Evolutionary conservation across 768 basidiomycete genomes (phyloP).

Genomic region (Mycena alexandri): DNA sequence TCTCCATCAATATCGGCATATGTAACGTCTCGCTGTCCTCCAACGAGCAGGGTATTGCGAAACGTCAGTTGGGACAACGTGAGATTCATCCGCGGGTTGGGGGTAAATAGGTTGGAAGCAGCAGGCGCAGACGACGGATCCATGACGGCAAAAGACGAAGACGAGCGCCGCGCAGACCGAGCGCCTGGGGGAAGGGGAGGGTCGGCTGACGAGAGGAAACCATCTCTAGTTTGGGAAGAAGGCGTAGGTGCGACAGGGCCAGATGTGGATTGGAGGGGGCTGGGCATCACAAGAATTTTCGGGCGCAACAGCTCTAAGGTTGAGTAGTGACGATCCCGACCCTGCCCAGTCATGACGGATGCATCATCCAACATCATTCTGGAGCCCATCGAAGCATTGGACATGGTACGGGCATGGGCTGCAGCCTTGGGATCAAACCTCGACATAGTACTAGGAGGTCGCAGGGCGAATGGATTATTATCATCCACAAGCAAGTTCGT

Average conservation of each 20-base stretch:
- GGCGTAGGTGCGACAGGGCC: constrained; percentile 50
- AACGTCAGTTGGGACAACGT: constrained; percentile 88
- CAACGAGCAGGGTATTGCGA: constrained; percentile 81
- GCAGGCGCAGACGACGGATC: constrained; percentile 52
- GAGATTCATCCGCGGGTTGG: constrained; percentile 80
- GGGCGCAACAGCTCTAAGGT: constrained; percentile 87
- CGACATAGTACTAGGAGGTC: constrained; percentile 74
- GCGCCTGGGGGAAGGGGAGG: constrained; percentile 85
- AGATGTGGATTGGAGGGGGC: constrained; percentile 74
- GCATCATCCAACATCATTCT: constrained; percentile 67
- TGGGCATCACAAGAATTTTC: constrained; percentile 95
- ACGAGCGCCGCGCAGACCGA: constrained; percentile 65
- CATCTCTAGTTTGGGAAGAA: constrained; percentile 57
- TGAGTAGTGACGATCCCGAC: constrained; percentile 72
- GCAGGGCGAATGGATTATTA: constrained; percentile 80
- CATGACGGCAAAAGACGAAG: constrained; percentile 51
- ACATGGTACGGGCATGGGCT: constrained; percentile 69
- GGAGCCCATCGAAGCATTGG: constrained; percentile 76
- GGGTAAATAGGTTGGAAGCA: constrained; percentile 78
- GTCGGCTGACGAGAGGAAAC: constrained; percentile 75
- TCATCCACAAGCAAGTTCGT: constrained; percentile 61
- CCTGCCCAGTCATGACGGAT: constrained; percentile 57
- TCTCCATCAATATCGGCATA: constrained; percentile 70
- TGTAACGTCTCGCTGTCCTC: constrained; percentile 72
- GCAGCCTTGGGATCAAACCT: constrained; percentile 85